phyloP scores from a whole-genome alignment of 179 eudicot genomes.

The Sideroxylon spinosum region DNA sequence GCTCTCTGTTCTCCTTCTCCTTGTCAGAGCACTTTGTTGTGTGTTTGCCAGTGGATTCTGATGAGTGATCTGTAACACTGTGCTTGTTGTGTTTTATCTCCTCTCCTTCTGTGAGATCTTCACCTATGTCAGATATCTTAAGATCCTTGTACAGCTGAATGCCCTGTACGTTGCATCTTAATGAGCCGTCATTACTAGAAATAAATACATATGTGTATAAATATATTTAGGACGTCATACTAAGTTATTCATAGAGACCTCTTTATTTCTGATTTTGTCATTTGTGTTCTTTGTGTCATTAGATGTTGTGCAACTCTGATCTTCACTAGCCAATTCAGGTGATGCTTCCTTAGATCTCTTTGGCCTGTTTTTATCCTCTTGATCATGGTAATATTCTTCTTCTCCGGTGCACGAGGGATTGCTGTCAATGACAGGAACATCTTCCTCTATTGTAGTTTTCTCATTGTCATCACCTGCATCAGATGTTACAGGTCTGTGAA shows the following conservation, averaged over 20 bases:
- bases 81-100: background rate
- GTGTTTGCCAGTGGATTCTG: constrained; percentile 16
- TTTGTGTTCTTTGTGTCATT: constrained; percentile 3
- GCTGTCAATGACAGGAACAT: background rate
- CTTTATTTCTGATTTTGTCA: constrained; percentile 2
- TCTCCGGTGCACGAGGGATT: background rate
- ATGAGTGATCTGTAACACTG: background rate
- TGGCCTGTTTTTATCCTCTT: constrained; percentile 3
- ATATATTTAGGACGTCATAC: background rate
- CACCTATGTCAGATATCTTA: background rate
- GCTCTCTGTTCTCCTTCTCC: background rate
- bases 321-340: constrained; percentile 3
- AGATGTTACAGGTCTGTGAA: background rate
- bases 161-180: background rate
- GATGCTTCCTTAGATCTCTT: constrained; percentile 8
- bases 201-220: background rate
- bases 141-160: constrained; percentile 12
- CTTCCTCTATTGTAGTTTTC: constrained; percentile 4
- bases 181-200: background rate
- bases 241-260: constrained; percentile 13
- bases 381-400: constrained; percentile 9
- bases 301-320: background rate
- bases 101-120: background rate
- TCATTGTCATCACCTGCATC: constrained; percentile 16
- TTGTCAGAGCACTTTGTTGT: background rate